Base-by-base conservation (phyloP, 768 basidiomycete genomes). In the Suillus discolor region DNA sequence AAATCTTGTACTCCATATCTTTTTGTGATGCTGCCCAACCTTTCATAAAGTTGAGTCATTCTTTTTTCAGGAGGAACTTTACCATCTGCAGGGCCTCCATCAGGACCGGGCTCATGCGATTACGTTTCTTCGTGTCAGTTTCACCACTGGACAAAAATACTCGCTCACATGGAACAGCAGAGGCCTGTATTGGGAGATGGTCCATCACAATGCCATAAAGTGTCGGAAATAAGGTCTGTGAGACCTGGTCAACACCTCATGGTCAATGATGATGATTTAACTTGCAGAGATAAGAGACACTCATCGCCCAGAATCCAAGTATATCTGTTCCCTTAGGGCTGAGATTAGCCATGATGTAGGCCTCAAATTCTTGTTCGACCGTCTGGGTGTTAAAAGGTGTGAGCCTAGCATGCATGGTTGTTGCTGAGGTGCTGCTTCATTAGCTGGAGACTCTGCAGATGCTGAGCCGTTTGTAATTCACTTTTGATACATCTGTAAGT, bases 121-220 rank as follows among this genome's bases (percentile, higher is more conserved):
- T 42, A 42, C 16, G 1, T 42, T 42, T 42, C 41, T 42, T 42
- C 16, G 1, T 42, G 41, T 42, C 16, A 16, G 41, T 42, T 16
- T 44, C 53, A 3, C 36, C 25, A 39, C 65, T 41, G 2, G 73
- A 74, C 9, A 68, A 70, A 51, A 74, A 70, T 13, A 74, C 66
- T 9, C 65, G 66, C 54, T 73, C 68, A 34, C 70, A 69, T 6
- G 72, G 72, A 13, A 73, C 67, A 9, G 72, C 31, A 9, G 72
- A 71, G 45, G 71, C 72, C 65, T 73, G 72, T 36, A 66, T 63
- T 1, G 68, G 72, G 31, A 73, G 65, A 38, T 63, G 38, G 57
- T 71, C 66, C 38, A 72, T 51, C 6, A 67, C 73, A 39, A 73
- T 63, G n/a, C 38, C 53, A 51, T 31, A 63, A 11, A 63, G 11